These are phyloP conservation scores for Epithele typhae DNA, from an alignment of 768 basidiomycete genomes.

Conservation along the genomic window DNA sequence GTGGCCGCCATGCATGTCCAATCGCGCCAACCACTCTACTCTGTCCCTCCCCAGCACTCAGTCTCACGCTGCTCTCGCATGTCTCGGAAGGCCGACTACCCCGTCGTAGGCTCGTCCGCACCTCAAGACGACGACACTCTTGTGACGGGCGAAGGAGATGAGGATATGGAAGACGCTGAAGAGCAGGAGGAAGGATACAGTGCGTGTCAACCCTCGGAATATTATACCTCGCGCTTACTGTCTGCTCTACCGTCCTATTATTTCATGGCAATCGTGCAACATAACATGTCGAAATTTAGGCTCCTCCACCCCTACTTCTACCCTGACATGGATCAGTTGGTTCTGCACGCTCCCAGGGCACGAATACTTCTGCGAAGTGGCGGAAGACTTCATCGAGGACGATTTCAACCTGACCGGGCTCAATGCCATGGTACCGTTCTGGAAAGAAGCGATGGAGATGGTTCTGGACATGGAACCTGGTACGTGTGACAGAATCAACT, in stretches of 20 bases:
- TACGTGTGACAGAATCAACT: slow-evolving; percentile 33
- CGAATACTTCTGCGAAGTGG: slow-evolving; percentile 97
- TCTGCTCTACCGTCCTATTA: too few species aligned
- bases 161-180: slow-evolving; percentile 69
- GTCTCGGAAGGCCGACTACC: slow-evolving; percentile 12
- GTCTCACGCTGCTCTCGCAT: background rate
- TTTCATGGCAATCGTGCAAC: slow-evolving; percentile 2
- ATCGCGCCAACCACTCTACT: slow-evolving; percentile 8
- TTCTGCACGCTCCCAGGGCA: slow-evolving; percentile 93
- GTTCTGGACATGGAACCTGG: slow-evolving; percentile 98
- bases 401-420: slow-evolving; percentile 98
- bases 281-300: slow-evolving; percentile 48
- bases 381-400: slow-evolving; percentile 99
- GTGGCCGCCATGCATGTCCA: slow-evolving; percentile 15
- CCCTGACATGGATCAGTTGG: slow-evolving; percentile 94
- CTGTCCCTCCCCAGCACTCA: background rate
- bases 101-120: too few species aligned
- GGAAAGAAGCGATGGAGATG: slow-evolving; percentile 99
- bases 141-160: slow-evolving; percentile 60
- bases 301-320: slow-evolving; percentile 87
- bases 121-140: slow-evolving; percentile 60
- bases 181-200: slow-evolving; percentile 76
- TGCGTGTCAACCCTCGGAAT: slow-evolving; percentile 56
- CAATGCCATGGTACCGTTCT: slow-evolving; percentile 95
- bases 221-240: slow-evolving; percentile 5